Evolutionary conservation across 225 moss, liverwort and hornwort species (phyloP).

Genomic region (Pleurozium schreberi): DNA sequence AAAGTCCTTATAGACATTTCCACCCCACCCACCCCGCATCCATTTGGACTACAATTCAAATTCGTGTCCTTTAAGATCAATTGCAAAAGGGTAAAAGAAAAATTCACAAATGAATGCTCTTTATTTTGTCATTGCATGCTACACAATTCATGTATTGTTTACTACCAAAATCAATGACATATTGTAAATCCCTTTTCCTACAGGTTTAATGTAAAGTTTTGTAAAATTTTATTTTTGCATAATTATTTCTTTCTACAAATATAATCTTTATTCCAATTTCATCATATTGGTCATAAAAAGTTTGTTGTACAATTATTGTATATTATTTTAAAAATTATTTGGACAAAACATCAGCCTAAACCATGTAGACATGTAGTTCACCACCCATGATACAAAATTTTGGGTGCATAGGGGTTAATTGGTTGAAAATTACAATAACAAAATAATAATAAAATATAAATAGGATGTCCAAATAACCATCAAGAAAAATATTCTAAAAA

Average conservation of each 20-base stretch:
- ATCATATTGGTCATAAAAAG: neutral
- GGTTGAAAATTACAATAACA: neutral
- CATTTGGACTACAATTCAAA: neutral
- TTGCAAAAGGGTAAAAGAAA: neutral
- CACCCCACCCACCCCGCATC: rapidly evolving
- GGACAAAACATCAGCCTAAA: neutral
- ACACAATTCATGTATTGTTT: neutral
- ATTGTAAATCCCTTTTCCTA: neutral
- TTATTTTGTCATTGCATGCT: neutral
- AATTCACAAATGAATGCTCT: rapidly evolving
- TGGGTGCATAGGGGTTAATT: neutral
- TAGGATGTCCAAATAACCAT: neutral
- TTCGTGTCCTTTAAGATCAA: rapidly evolving
- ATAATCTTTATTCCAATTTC: neutral
- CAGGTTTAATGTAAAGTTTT: rapidly evolving
- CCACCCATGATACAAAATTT: neutral
- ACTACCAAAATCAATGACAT: neutral
- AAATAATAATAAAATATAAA: neutral
- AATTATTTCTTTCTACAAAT: neutral
- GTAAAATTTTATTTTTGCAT: too few relatives aligned
- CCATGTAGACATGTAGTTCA: neutral
- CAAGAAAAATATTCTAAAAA: too few relatives aligned
- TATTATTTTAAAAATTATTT: neutral
- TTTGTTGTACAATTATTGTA: neutral
- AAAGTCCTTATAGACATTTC: neutral